Percentiles rank a stretch among this genome's conserved stretches.
These are phyloP conservation scores for Debaryomyces maramus DNA, from an alignment of 805 yeast species.

Conservation along the genomic window DNA sequence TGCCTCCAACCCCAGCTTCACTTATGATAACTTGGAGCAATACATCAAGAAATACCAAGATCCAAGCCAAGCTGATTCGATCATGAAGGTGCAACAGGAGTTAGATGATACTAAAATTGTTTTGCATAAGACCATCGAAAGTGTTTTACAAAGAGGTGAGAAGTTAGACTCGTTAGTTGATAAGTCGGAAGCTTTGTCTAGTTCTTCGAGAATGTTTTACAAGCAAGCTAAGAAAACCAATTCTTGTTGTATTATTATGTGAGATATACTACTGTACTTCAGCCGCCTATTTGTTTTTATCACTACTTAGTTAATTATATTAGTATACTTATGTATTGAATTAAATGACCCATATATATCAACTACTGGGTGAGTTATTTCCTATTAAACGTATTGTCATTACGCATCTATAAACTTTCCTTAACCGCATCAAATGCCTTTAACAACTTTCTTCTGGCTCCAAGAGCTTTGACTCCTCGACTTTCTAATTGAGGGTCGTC, in stretches of 20 bases:
- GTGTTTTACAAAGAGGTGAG: conserved; percentile 94
- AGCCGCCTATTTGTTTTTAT: neutral
- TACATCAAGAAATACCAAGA: conserved; percentile 89
- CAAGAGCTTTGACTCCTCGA: conserved; percentile 88
- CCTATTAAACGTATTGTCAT: neutral
- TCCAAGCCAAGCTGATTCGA: conserved; percentile 94
- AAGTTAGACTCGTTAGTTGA: conserved; percentile 91
- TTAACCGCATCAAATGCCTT: conserved; percentile 88
- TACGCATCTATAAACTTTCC: conserved; percentile 6
- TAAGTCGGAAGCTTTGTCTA: conserved; percentile 88
- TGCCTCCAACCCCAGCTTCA: conserved; percentile 46
- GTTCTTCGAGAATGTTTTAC: conserved; percentile 89
- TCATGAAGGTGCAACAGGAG: conserved; percentile 96
- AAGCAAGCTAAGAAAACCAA: conserved; percentile 92
- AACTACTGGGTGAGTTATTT: conserved; percentile 2
- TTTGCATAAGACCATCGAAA: conserved; percentile 91
- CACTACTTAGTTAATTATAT: neutral
- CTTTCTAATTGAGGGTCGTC: conserved; percentile 68
- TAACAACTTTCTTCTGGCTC: conserved; percentile 90
- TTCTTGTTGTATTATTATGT: conserved; percentile 81
- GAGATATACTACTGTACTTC: conserved; percentile 13
- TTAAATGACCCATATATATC: conserved; percentile 2
- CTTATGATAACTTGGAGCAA: conserved; percentile 59
- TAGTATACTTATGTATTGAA: conserved; percentile 3
- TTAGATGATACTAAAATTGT: conserved; percentile 97